These are phyloP conservation scores for Chlorociboria aeruginascens DNA, from an alignment of 495 filamentous ascomycete genomes.

Conservation along the genomic window DNA sequence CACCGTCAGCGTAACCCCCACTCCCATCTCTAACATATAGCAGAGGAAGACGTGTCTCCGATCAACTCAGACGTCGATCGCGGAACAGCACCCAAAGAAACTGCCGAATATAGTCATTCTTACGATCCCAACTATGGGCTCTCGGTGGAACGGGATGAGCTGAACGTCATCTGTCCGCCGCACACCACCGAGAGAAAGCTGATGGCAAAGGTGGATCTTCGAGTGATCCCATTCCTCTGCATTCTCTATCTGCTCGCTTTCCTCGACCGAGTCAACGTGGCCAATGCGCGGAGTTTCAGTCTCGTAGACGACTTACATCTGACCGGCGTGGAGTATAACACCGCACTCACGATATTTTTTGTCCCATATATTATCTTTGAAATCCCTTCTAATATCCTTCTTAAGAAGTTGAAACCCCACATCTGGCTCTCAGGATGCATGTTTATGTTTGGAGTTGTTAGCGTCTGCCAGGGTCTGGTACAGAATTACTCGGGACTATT, in stretches of 20 bases:
- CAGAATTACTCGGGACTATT: constrained; percentile 68
- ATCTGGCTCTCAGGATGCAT: constrained; percentile 76
- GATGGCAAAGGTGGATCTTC: constrained; percentile 65
- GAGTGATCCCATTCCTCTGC: constrained; percentile 70
- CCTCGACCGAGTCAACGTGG: constrained; percentile 63
- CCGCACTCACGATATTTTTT: constrained; percentile 50
- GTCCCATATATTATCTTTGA: constrained; percentile 80
- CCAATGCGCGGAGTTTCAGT: constrained; percentile 22
- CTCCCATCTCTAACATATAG: neutral
- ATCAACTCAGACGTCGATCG: constrained; percentile 4
- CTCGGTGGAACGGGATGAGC: constrained; percentile 25
- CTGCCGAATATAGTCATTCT: too few species aligned
- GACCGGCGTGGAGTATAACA: constrained; percentile 18
- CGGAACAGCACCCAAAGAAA: constrained; percentile 9
- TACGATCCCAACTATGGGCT: too few species aligned
- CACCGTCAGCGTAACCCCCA: neutral
- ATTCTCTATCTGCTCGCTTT: constrained; percentile 82
- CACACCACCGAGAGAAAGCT: constrained; percentile 64
- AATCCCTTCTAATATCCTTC: constrained; percentile 79
- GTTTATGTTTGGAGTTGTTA: constrained; percentile 70
- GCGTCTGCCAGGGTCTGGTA: constrained; percentile 69
- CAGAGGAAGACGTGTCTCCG: constrained; percentile 3
- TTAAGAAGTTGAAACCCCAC: constrained; percentile 71
- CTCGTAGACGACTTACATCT: constrained; percentile 35
- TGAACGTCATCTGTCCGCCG: constrained; percentile 34